Evolutionary conservation across 805 yeast genomes (phyloP).

Genomic region (Diddensiella caesifluorescens): DNA sequence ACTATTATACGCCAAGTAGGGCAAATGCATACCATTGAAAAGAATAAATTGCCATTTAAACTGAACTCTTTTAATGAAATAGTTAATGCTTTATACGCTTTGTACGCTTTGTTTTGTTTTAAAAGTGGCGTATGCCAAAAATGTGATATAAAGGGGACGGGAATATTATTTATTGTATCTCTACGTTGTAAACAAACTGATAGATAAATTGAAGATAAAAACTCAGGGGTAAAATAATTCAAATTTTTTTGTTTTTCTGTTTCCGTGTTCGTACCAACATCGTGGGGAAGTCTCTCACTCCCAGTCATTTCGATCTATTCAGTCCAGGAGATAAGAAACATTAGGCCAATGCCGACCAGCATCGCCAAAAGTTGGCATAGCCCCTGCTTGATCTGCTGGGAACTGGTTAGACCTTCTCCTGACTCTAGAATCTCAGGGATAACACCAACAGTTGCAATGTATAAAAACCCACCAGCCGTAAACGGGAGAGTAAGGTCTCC

Average conservation of each 20-base stretch:
- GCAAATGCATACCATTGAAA: too few species aligned
- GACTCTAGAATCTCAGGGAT: constrained; percentile 62
- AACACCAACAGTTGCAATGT: constrained; percentile 69
- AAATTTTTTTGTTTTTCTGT: constrained; percentile 8
- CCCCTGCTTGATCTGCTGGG: constrained; percentile 38
- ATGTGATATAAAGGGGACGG: too few species aligned
- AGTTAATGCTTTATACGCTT: too few species aligned
- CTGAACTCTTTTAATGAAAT: too few species aligned
- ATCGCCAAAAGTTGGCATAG: constrained; percentile 45
- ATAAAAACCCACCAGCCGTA: constrained; percentile 72
- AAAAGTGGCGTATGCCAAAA: too few species aligned
- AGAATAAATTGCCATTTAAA: too few species aligned
- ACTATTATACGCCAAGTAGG: too few species aligned
- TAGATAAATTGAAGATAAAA: too few species aligned
- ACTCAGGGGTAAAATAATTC: background rate
- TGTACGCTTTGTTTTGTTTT: too few species aligned
- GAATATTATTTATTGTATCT: too few species aligned
- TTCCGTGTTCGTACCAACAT: constrained; percentile 17
- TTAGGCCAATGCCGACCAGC: constrained; percentile 50
- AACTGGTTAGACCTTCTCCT: constrained; percentile 31
- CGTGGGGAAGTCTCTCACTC: constrained; percentile 22
- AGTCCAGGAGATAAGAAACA: constrained; percentile 48
- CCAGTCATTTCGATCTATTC: constrained; percentile 30
- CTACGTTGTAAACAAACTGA: too few species aligned
- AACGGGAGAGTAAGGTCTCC: constrained; percentile 59